Evolutionary conservation across 148 eudicot genomes (phyloP).

Genomic region (Rhododendron kiyosumense): DNA sequence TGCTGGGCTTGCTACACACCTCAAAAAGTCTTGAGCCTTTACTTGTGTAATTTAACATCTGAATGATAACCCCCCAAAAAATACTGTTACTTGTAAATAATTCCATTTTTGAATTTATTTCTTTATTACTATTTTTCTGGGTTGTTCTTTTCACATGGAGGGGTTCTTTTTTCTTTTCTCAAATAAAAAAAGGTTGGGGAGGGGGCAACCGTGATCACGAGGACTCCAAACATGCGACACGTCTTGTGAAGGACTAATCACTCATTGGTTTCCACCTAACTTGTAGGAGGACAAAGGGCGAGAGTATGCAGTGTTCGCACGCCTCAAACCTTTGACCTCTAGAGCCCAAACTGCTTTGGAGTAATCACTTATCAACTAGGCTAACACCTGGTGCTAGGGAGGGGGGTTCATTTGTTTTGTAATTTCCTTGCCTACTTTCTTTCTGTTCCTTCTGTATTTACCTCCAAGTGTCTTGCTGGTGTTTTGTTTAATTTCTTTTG

Average conservation of each 20-base stretch:
- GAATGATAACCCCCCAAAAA: not conserved
- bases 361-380: not conserved
- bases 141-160: not conserved
- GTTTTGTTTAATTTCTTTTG: not conserved
- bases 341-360: not conserved
- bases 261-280: not conserved
- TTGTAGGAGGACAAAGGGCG: not conserved
- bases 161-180: not conserved
- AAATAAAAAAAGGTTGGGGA: not conserved
- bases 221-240: not conserved
- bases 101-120: not conserved
- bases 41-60: slow-evolving; percentile 1
- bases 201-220: not conserved
- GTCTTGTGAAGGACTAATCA: not conserved
- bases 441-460: not conserved
- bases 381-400: not conserved
- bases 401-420: not conserved
- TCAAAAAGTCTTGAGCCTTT: slow-evolving; percentile 50
- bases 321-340: not conserved
- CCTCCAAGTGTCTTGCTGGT: not conserved
- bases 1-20: slow-evolving; percentile 22
- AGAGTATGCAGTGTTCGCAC: not conserved
- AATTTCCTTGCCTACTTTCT: not conserved
- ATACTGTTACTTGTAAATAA: not conserved
- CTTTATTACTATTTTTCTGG: not conserved